phyloP scores from a whole-genome alignment of 2,329 filamentous ascomycete species.

The Arthrobotrys iridis region DNA sequence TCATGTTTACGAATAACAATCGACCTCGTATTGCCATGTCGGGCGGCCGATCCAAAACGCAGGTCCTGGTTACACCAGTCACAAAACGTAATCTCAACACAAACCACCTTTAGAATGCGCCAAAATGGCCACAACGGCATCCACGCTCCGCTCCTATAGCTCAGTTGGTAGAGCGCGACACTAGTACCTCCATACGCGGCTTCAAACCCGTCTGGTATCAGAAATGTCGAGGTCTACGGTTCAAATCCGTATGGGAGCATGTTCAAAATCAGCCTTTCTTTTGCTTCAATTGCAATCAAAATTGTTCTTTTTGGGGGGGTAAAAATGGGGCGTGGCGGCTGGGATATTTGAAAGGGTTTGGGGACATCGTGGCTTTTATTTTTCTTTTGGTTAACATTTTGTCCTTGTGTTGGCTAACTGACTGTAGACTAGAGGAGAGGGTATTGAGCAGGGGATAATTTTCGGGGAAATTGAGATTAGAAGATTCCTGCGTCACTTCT shows the following conservation, averaged over 20 bases:
- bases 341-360: background rate
- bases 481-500: no score
- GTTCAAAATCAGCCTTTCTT: background rate
- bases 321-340: constrained; percentile 1
- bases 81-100: no score
- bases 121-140: background rate
- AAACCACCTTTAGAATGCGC: background rate
- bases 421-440: background rate
- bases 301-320: background rate
- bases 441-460: background rate
- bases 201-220: background rate
- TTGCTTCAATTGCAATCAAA: background rate
- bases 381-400: background rate
- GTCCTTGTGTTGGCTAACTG: background rate
- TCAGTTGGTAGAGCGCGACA: constrained; percentile 49
- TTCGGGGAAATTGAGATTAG: no score
- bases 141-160: constrained; percentile 30
- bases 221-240: constrained; percentile 38
- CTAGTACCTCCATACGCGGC: constrained; percentile 11
- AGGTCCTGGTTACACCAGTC: no score
- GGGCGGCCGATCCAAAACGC: no score
- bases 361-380: constrained; percentile 22
- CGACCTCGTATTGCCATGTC: no score
- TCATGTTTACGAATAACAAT: no score
- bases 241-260: constrained; percentile 37